Evolutionary conservation across 139 green algal genomes (phyloP), one percentile per base, ranked within the genome.

Genomic region (Coelastrella sp.): DNA sequence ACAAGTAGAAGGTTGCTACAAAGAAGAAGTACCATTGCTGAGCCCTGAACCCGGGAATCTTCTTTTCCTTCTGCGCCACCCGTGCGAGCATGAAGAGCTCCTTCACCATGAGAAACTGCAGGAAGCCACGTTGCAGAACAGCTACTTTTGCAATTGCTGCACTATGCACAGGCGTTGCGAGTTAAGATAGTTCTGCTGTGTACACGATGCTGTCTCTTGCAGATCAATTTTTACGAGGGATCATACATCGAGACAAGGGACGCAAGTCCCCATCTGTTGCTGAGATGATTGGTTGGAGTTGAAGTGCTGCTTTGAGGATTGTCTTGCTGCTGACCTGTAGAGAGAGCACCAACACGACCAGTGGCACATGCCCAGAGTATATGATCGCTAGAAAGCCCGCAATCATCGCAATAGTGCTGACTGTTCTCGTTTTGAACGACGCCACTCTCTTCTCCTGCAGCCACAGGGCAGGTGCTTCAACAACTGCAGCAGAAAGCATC

Each of bases 21-120:
- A 89, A 73, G 84, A 98, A 99, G 89, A 98, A 98, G 85, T 95
- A 98, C 96, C 96, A 98, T 85, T 97, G 94, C 90, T 96, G 92
- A 3, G 89, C 89, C 3, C 93, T 71, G 84, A 96, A 95, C 23
- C 92, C 89, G 21, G 93, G 91, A 40, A 95, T 83, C 75, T 88
- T 91, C 37, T 75, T 71, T 59, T 96, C 89, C 80, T 94, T 77
- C 74, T 96, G 90, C 0, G 91, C 82, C 6, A 91, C 79, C 21
- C 91, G 88, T 2, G 95, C 95, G 59, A 98, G 85, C 30, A 89
- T 87, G 85, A 96, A 98, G 34, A 98, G 88, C 89, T 98, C 95
- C 43, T 88, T 84, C 0, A 96, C 91, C 88, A 97, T 96, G 30
- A 94, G 81, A 23, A 84, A 89, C 91, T 96, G 92, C 63, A 37